A percentile compares a stretch with the other conserved stretches of the same genome.
Conservation (phyloP, 1,139 yeast genomes). For the Suhomyces taliae region DNA sequence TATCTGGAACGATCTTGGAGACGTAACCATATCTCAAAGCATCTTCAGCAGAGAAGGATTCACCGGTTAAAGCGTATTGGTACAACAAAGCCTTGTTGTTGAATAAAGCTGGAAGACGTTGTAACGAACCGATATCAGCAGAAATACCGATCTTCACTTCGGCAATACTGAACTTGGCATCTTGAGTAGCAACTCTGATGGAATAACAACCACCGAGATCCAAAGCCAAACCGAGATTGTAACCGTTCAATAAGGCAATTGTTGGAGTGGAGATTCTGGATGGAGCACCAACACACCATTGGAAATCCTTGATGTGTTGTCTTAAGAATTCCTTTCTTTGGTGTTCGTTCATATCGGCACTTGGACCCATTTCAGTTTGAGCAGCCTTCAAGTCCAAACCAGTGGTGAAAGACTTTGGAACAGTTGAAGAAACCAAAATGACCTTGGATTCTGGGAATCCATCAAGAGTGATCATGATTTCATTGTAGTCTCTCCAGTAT, state of each 20-base stretch:
- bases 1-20: constrained; percentile 45
- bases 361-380: constrained; percentile 13
- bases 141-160: constrained; percentile 76
- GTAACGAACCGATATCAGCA: constrained; percentile 79
- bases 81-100: constrained; percentile 60
- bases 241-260: constrained; percentile 48
- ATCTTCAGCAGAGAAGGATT: constrained; percentile 53
- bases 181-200: constrained; percentile 58
- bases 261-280: constrained; percentile 51
- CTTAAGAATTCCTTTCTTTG: constrained; percentile 29
- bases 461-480: constrained; percentile 50
- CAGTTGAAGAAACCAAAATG: constrained; percentile 56
- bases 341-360: constrained; percentile 4
- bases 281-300: constrained; percentile 51
- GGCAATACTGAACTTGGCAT: constrained; percentile 57
- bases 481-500: constrained; percentile 57
- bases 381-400: constrained; percentile 63
- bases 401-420: constrained; percentile 59
- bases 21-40: constrained; percentile 60
- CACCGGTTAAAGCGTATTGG: constrained; percentile 67
- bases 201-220: constrained; percentile 63
- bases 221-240: constrained; percentile 61
- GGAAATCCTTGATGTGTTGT: constrained; percentile 56
- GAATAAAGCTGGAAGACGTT: constrained; percentile 59
- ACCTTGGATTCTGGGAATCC: constrained; percentile 47